Base-by-base conservation (phyloP, 2,329 filamentous ascomycete species). In the Dryadomyces quercivorus region DNA sequence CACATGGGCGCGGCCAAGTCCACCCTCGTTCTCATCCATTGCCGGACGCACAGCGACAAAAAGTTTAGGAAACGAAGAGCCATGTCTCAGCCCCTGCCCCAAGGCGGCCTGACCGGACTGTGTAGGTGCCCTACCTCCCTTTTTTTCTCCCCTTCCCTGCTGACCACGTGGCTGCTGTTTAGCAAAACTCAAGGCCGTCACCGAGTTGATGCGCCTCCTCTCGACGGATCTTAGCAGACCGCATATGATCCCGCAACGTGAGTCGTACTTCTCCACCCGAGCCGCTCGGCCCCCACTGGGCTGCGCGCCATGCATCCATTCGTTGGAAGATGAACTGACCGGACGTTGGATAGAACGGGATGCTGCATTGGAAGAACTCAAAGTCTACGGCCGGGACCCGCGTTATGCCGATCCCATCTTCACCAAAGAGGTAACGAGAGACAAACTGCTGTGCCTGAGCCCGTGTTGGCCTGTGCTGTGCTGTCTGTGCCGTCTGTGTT, bases 351-450 rank as follows among this genome's bases (percentile, higher is more conserved):
- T 58, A 89, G 86, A 87, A 63, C 78, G 82, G 58, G 78, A 81
- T 61, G 69, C 75, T 10, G 72, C 74, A 13, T 67, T 86, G 4
- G 81, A 85, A 60, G 72, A 89, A 61, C 74, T 96, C 50, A 95
- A 95, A 68, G 73, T 91, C 36, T 80, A 87, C 63, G 86, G 90
- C 7, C 82, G 90, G 57, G 82, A 85, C 62, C 80, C 84, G 8
- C 73, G 72, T 34, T 76, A 88, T 68, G 83, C 90, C 31, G 85
- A 85, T 56, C 85, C 88, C 1, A 92, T 97, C 56, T 96, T 93
- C 69, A 85, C 86, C n/a, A 78, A 80, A 67, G 74, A 85, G 69
- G 89, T 86, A 75, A 44, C 49, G 21, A 44, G 3, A 18, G 49
- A 38, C 43, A 42, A 8, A 13, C n/a, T 3, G 9, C n/a, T n/a